Evolutionary conservation across 306 rosid genomes (phyloP), one percentile per base, ranked within the genome.

Genomic region (Cucumis melo): DNA sequence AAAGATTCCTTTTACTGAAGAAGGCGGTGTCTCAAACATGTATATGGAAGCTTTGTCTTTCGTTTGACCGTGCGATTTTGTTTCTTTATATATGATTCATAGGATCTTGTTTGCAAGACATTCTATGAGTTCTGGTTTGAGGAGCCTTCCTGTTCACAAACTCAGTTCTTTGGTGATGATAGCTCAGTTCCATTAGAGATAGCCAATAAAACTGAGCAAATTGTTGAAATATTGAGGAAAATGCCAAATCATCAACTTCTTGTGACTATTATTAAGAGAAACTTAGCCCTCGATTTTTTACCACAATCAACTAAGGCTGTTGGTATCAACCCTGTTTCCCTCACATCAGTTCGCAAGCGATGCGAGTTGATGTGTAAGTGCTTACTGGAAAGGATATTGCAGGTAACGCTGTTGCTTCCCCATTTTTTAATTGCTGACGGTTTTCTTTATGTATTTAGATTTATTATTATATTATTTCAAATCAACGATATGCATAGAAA

Each of bases 41-140:
- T 9, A 77, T 63, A 14, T 50, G 51, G 10, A 10, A 36, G 12
- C 11, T 16, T 41, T n/a, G n/a, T n/a, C 36, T 32, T 32, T 32
- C 3, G 32, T 54, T 75, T 75, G 10, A 55, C 38, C 74, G 19
- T 36, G 46, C 27, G 34, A 46, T 27, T 41, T 59, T 85, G 76
- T 67, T 14, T n/a, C 67, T 29, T 24, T 44, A 71, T 11, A 15
- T 72, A 23, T 82, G 29, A 19, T 84, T 71, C 24, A 24, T 85
- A 94, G 99, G 99, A 94, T 83, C 93, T 94, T 87, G 99, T 94
- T 81, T 92, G 97, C 88, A 94, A 92, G 89, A 94, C 99, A 58
- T 90, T 94, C 83, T 83, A 88, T 82, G 99, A 94, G 83, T 92
- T 94, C 81, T 94, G 99, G 98, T 94, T 94, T 81, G 99, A 94